A percentile compares a stretch with the other conserved stretches of the same genome.
Evolutionary conservation across 192 early-diverging fungal species (phyloP).

Genomic region (Podila epicladia): DNA sequence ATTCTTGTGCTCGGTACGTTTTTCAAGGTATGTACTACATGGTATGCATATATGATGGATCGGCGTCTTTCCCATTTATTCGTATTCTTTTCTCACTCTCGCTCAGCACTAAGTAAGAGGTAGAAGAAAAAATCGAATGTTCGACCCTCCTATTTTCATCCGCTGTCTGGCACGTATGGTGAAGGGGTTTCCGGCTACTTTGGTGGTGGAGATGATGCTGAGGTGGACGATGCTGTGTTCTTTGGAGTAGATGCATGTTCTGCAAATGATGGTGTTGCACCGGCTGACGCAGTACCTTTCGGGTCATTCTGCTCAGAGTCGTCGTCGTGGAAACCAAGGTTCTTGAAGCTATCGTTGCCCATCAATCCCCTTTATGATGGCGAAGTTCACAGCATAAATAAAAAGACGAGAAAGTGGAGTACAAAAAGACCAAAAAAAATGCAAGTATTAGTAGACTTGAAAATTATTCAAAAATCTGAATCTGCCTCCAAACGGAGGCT

Average conservation of each 20-base stretch:
- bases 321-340: slow-evolving; percentile 73
- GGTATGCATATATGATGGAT: too few relatives aligned
- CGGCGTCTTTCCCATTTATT: too few relatives aligned
- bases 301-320: slow-evolving; percentile 16
- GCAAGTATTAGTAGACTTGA: neutral
- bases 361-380: slow-evolving; percentile 66
- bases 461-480: too few relatives aligned
- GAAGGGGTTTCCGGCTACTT: too few relatives aligned
- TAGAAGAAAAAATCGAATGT: too few relatives aligned
- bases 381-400: slow-evolving; percentile 7
- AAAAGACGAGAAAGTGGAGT: neutral
- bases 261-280: neutral
- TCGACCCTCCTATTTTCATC: too few relatives aligned
- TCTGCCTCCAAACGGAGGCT: too few relatives aligned
- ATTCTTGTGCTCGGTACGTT: too few relatives aligned
- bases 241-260: neutral
- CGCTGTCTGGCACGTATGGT: too few relatives aligned
- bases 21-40: too few relatives aligned
- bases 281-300: neutral
- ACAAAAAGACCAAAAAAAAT: slow-evolving; percentile 13
- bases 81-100: too few relatives aligned
- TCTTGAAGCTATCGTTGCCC: slow-evolving; percentile 71
- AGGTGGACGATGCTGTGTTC: neutral
- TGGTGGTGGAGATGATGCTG: neutral
- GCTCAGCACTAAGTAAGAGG: too few relatives aligned